Evolutionary conservation across 352 stramenopile species (phyloP).

Genomic region (Phytopythium cucurbitacearum): DNA sequence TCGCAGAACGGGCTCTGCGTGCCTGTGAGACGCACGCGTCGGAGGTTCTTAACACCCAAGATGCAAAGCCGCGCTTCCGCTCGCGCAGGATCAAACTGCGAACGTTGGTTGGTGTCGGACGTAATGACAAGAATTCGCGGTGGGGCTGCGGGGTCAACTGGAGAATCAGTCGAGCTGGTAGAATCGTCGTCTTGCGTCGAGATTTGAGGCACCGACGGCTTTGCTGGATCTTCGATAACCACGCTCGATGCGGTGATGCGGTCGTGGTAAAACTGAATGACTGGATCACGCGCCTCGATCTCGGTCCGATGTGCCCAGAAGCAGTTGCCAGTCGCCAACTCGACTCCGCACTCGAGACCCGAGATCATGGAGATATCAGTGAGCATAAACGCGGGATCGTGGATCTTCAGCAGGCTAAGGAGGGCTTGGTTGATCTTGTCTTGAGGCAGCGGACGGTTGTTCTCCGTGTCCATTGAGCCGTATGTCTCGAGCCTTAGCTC

Average conservation of each 20-base stretch:
- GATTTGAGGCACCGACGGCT: neutral
- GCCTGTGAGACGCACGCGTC: neutral
- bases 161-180: neutral
- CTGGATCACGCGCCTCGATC: neutral
- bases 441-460: neutral
- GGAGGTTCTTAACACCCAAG: constrained; percentile 1
- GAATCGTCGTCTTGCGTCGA: neutral
- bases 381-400: constrained; percentile 3
- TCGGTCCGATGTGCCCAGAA: constrained; percentile 1
- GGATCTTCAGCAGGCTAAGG: constrained; percentile 4
- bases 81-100: neutral
- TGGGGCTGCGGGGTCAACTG: too few species aligned
- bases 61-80: neutral
- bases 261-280: neutral
- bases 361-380: constrained; percentile 11
- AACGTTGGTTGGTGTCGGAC: neutral
- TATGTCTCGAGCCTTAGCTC: neutral
- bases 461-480: constrained; percentile 4
- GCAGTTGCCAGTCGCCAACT: neutral
- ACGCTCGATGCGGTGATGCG: neutral
- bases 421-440: constrained; percentile 6
- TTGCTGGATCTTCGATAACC: neutral
- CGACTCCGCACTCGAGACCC: constrained; percentile 12
- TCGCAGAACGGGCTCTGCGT: constrained; percentile 8
- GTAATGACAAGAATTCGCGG: neutral